Conservation (phyloP, 1,284 basidiomycete species). For the Laetiporus sulphureus region DNA sequence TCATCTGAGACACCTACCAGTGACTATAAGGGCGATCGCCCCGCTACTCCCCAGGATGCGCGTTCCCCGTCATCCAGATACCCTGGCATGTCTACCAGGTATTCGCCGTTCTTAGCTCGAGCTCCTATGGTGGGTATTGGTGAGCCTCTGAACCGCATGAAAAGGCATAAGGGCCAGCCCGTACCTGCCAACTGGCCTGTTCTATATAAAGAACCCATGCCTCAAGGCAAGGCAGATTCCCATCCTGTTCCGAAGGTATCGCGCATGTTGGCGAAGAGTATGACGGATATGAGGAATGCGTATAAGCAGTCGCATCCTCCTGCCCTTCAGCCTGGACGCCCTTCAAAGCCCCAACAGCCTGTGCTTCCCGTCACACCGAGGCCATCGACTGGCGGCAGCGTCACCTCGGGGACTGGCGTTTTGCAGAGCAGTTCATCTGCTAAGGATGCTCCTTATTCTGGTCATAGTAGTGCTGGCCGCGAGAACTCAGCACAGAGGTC, state of each 20-base stretch:
- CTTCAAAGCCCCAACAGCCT: conserved; percentile 6
- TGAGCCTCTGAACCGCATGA: conserved; percentile 15
- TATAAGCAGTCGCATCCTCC: conserved; percentile 28
- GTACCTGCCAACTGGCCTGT: conserved; percentile 1
- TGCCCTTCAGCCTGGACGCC: conserved; percentile 30
- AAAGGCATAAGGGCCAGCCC: not conserved
- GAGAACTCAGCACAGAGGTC: conserved; percentile 28
- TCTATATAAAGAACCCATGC: not conserved
- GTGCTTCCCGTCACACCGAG: conserved; percentile 15
- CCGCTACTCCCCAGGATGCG: conserved; percentile 27
- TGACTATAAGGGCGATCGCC: conserved; percentile 22
- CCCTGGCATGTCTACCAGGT: too few relatives aligned
- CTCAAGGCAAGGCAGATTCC: conserved; percentile 14
- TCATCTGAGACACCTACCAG: conserved; percentile 24
- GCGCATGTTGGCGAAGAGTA: conserved; percentile 43
- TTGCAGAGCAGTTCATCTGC: conserved; percentile 7
- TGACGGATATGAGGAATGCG: conserved; percentile 44
- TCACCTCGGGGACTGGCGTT: conserved; percentile 9
- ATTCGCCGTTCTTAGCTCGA: not conserved
- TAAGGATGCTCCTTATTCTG: conserved; percentile 8
- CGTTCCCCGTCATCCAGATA: conserved; percentile 4
- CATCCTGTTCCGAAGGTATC: conserved; percentile 12
- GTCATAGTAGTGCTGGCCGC: conserved; percentile 4
- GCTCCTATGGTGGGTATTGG: conserved; percentile 17
- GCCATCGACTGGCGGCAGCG: conserved; percentile 19